These are phyloP conservation scores for Neofusicoccum kwambonambiense DNA, from an alignment of 2,329 filamentous ascomycete genomes.

Conservation along the genomic window DNA sequence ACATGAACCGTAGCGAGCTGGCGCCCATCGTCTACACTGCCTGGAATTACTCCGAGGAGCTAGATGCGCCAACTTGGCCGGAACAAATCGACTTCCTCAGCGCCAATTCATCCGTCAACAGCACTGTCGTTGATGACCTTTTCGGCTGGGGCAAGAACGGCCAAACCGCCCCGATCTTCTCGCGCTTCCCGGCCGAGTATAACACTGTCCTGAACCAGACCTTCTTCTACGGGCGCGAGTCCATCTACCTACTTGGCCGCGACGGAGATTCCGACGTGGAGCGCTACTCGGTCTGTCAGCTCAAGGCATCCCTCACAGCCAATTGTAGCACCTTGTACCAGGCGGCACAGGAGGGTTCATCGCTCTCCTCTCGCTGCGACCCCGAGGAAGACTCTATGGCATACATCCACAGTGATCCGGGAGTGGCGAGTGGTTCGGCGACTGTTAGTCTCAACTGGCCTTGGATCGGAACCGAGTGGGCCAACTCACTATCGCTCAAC, in stretches of 20 bases:
- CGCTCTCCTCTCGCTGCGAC: constrained; percentile 62
- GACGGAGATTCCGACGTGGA: constrained; percentile 25
- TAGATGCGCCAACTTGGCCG: constrained; percentile 29
- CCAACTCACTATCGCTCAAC: constrained; percentile 43
- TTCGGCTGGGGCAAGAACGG: constrained; percentile 67
- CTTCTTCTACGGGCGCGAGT: constrained; percentile 36
- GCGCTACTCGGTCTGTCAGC: constrained; percentile 66
- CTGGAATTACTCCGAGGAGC: constrained; percentile 52
- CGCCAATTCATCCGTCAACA: constrained; percentile 18
- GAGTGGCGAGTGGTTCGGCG: constrained; percentile 56
- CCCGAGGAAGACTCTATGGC: constrained; percentile 53
- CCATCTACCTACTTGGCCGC: constrained; percentile 64
- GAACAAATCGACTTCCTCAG: constrained; percentile 16
- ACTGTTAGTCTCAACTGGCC: constrained; percentile 42
- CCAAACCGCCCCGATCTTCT: constrained; percentile 51
- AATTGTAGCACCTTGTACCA: constrained; percentile 63
- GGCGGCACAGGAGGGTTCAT: constrained; percentile 52
- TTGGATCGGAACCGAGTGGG: constrained; percentile 45
- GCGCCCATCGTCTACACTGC: constrained; percentile 61
- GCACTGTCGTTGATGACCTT: constrained; percentile 62
- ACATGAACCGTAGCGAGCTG: constrained; percentile 60
- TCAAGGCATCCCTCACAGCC: constrained; percentile 63
- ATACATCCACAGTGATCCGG: constrained; percentile 53
- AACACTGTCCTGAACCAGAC: constrained; percentile 57
- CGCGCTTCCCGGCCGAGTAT: constrained; percentile 56